Conservation (phyloP, 2,329 filamentous ascomycete species). For the Ophiognomonia clavigignenti-juglandacearum region DNA sequence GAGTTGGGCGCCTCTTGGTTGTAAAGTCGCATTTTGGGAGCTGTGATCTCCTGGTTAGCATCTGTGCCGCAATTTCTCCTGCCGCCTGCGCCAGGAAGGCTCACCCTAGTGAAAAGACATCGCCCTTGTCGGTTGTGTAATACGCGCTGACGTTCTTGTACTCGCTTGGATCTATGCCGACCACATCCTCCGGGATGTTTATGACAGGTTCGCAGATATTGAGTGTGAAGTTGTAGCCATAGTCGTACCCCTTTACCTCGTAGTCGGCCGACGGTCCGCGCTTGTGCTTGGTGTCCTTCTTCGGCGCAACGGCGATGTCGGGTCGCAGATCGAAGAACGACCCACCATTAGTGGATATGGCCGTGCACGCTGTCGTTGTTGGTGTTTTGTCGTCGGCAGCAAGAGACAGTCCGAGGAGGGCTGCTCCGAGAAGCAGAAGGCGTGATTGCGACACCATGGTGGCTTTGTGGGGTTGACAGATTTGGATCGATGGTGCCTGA, state of each 20-base stretch:
- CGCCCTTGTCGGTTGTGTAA: slow-evolving; percentile 57
- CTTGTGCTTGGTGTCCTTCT: slow-evolving; percentile 39
- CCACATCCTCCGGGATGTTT: slow-evolving; percentile 56
- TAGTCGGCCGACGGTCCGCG: slow-evolving; percentile 45
- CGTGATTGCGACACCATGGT: slow-evolving; percentile 9
- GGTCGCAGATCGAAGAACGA: slow-evolving; percentile 56
- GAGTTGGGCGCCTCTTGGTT: slow-evolving; percentile 65
- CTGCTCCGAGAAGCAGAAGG: slow-evolving; percentile 12
- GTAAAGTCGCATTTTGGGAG: slow-evolving; percentile 47
- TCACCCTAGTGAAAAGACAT: slow-evolving; percentile 71
- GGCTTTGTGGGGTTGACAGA: neutral
- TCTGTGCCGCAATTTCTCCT: neutral
- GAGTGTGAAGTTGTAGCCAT: slow-evolving; percentile 75
- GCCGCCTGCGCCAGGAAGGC: slow-evolving; percentile 21
- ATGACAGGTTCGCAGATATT: slow-evolving; percentile 79
- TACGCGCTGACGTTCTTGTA: slow-evolving; percentile 77
- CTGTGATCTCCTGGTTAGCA: slow-evolving; percentile 29
- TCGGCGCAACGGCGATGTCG: slow-evolving; percentile 42
- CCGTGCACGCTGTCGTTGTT: slow-evolving; percentile 47
- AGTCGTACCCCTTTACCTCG: slow-evolving; percentile 68
- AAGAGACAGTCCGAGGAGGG: slow-evolving; percentile 5
- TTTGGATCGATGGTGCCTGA: neutral
- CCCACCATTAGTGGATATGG: slow-evolving; percentile 46
- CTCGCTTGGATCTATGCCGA: slow-evolving; percentile 54
- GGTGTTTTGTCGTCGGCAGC: slow-evolving; percentile 25